Evolutionary conservation across 2,329 filamentous ascomycete species (phyloP).

Genomic region (Claviceps sp.): DNA sequence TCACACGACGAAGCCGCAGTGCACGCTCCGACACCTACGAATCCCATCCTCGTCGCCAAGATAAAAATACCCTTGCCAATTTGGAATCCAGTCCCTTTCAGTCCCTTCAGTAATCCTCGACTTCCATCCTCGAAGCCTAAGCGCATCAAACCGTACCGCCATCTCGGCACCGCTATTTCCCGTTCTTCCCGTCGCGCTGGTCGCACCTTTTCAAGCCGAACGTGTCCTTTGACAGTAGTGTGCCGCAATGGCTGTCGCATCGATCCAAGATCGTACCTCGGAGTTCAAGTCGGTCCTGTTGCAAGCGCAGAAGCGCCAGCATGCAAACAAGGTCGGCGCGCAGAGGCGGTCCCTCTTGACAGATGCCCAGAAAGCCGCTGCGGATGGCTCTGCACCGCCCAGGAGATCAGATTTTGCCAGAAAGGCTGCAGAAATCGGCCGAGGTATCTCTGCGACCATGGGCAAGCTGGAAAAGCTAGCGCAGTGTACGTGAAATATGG

Average conservation of each 20-base stretch:
- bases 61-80: too few relatives aligned
- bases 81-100: too few relatives aligned
- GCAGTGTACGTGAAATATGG: conserved; percentile 42
- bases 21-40: neutral
- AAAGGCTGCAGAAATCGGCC: conserved; percentile 79
- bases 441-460: conserved; percentile 85
- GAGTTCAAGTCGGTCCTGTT: conserved; percentile 89
- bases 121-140: neutral
- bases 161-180: neutral
- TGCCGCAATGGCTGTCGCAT: conserved; percentile 46
- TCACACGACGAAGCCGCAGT: neutral
- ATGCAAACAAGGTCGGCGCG: conserved; percentile 60
- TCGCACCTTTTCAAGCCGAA: conserved; percentile 14
- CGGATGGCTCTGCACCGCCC: conserved; percentile 39
- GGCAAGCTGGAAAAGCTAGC: conserved; percentile 88
- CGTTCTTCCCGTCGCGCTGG: conserved; percentile 17
- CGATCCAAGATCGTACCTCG: conserved; percentile 90
- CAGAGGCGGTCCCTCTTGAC: conserved; percentile 71
- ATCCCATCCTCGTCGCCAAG: neutral
- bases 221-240: neutral
- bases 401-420: conserved; percentile 82
- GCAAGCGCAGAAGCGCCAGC: conserved; percentile 70
- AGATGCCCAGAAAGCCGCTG: conserved; percentile 54
- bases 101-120: neutral
- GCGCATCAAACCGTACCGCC: neutral